Evolutionary conservation across 305 asterid genomes (phyloP).

Genomic region (Fraxinus ornus): DNA sequence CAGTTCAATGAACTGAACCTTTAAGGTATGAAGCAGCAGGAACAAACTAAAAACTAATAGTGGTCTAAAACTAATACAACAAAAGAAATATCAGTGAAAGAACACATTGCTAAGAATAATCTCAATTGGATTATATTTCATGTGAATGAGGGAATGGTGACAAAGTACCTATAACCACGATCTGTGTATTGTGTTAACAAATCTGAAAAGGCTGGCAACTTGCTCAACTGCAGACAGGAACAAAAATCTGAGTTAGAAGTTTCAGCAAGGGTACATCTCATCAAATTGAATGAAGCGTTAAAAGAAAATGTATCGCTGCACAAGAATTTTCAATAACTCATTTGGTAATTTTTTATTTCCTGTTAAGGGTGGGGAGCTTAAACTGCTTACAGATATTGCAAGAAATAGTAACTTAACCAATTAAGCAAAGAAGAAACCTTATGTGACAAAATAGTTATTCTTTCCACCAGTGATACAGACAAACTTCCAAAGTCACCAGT

Average conservation of each 20-base stretch:
- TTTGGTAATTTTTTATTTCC: not conserved
- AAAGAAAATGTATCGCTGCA: not conserved
- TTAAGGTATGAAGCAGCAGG: not conserved
- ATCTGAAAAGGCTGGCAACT: conserved; percentile 73
- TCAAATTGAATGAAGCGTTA: conserved; percentile 8
- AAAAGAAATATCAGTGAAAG: conserved; percentile 2
- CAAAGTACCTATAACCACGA: conserved; percentile 73
- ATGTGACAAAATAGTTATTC: conserved; percentile 48
- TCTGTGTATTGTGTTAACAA: conserved; percentile 62
- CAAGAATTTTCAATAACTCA: conserved; percentile 1
- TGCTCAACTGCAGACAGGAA: conserved; percentile 54
- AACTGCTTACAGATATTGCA: conserved; percentile 4
- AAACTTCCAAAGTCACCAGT: conserved; percentile 68
- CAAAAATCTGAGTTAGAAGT: conserved; percentile 24
- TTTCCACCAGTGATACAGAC: conserved; percentile 66
- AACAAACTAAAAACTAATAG: not conserved
- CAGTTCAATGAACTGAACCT: not conserved
- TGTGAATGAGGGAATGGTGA: not conserved
- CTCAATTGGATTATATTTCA: not conserved
- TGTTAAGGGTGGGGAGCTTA: conserved; percentile 5
- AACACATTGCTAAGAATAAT: not conserved
- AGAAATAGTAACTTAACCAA: not conserved
- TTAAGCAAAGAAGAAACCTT: conserved; percentile 52
- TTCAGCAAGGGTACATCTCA: conserved; percentile 15
- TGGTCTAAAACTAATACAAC: not conserved